These are phyloP conservation scores for Tricholoma sp. DNA, from an alignment of 768 basidiomycete genomes.

Conservation along the genomic window DNA sequence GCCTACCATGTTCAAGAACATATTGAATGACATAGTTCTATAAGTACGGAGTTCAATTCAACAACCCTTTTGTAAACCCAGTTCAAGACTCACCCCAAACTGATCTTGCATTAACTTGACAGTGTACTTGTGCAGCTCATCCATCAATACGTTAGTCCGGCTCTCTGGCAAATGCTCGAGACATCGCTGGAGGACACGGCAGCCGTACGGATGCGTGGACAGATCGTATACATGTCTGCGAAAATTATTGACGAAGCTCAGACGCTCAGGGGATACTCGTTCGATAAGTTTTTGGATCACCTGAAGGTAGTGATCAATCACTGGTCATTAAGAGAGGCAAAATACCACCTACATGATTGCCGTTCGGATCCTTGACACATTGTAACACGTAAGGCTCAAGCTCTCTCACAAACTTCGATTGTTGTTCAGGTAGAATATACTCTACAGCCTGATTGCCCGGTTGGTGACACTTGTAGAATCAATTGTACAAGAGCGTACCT, in stretches of 20 bases:
- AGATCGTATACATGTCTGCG: slow-evolving; percentile 75
- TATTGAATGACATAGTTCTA: slow-evolving; percentile 97
- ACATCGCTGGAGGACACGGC: slow-evolving; percentile 90
- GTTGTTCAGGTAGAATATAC: slow-evolving; percentile 72
- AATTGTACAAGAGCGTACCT: slow-evolving; percentile 43
- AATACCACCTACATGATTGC: slow-evolving; percentile 78
- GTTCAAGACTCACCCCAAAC: slow-evolving; percentile 67
- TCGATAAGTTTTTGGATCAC: slow-evolving; percentile 89
- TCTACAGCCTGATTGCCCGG: slow-evolving; percentile 69
- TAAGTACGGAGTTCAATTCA: slow-evolving; percentile 20
- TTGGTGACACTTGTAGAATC: not conserved
- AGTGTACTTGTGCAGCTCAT: slow-evolving; percentile 74
- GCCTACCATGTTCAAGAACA: slow-evolving; percentile 75
- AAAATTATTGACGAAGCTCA: slow-evolving; percentile 73
- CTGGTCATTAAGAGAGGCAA: slow-evolving; percentile 2
- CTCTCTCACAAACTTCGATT: slow-evolving; percentile 69
- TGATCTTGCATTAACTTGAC: slow-evolving; percentile 81
- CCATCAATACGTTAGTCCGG: slow-evolving; percentile 65
- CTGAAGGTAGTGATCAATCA: slow-evolving; percentile 26
- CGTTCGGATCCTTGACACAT: slow-evolving; percentile 88
- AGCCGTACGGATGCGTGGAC: slow-evolving; percentile 88
- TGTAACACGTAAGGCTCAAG: slow-evolving; percentile 75
- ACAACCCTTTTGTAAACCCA: slow-evolving; percentile 10
- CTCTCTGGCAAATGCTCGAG: slow-evolving; percentile 77
- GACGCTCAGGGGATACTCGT: slow-evolving; percentile 68